A percentile compares a stretch with the other conserved stretches of the same genome.
phyloP scores from a whole-genome alignment of 140 eudicot genomes.

The Bidens hawaiensis region DNA sequence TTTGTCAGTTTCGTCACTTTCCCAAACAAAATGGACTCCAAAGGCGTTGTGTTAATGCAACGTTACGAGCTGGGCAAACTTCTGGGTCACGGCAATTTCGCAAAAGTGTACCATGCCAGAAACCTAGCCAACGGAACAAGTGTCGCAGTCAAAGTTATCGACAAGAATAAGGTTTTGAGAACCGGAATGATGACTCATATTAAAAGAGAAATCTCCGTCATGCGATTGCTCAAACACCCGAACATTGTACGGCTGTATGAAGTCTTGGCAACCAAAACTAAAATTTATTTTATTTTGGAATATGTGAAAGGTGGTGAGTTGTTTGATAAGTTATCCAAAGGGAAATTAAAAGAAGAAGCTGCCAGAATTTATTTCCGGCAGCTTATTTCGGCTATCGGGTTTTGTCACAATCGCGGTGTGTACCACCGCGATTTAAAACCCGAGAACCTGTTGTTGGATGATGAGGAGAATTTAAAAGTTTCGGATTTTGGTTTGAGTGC shows the following conservation, averaged over 20 bases:
- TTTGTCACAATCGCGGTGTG: slow-evolving; percentile 44
- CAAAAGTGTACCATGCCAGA: slow-evolving; percentile 37
- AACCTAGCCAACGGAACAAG: slow-evolving; percentile 22
- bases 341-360: slow-evolving; percentile 30
- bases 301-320: slow-evolving; percentile 41
- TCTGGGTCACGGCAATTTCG: slow-evolving; percentile 45
- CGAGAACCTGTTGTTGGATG: slow-evolving; percentile 41
- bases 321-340: slow-evolving; percentile 33
- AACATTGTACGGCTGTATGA: slow-evolving; percentile 35
- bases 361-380: slow-evolving; percentile 34
- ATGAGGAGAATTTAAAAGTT: slow-evolving; percentile 32
- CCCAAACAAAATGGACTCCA: slow-evolving; percentile 8
- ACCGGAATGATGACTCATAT: slow-evolving; percentile 37
- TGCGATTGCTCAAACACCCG: slow-evolving; percentile 36
- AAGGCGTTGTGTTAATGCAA: slow-evolving; percentile 34
- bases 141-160: slow-evolving; percentile 37
- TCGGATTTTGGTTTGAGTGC: slow-evolving; percentile 49
- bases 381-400: slow-evolving; percentile 34
- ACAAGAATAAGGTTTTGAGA: slow-evolving; percentile 30
- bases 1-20: no score
- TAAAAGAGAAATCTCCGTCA: slow-evolving; percentile 38
- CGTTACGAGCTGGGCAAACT: slow-evolving; percentile 37
- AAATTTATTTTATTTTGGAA: slow-evolving; percentile 40
- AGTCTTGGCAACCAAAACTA: slow-evolving; percentile 40
- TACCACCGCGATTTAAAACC: slow-evolving; percentile 51